Conservation (phyloP, 441 rosid genomes). For the Eutrema salsugineum region DNA sequence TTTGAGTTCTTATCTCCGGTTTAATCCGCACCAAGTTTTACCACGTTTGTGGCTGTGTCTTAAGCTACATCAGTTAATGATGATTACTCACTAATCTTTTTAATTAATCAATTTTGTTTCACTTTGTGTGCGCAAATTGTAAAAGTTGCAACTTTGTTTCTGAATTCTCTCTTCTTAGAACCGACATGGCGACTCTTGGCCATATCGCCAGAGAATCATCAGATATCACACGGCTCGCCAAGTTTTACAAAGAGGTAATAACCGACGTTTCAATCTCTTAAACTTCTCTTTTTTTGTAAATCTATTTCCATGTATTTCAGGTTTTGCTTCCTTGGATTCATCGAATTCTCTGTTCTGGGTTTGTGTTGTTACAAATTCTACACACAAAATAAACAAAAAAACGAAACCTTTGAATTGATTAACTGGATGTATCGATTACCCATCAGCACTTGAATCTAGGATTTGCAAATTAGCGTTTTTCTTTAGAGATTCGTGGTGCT, state of each 20-base stretch:
- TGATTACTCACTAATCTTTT: not conserved
- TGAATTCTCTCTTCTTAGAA: not conserved
- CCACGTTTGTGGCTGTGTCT: too few relatives aligned
- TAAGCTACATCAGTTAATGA: too few relatives aligned
- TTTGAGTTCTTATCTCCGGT: too few relatives aligned
- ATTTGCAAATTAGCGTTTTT: not conserved
- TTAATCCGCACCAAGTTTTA: too few relatives aligned
- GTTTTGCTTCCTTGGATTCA: not conserved
- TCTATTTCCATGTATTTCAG: too few relatives aligned
- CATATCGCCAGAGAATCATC: slow-evolving; percentile 85
- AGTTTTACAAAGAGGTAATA: slow-evolving; percentile 68
- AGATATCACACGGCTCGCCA: slow-evolving; percentile 59
- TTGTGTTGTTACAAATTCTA: not conserved
- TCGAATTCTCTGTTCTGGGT: not conserved
- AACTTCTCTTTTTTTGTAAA: not conserved
- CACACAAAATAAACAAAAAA: not conserved
- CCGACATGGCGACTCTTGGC: slow-evolving; percentile 52
- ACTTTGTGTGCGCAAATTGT: not conserved
- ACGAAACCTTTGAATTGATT: not conserved
- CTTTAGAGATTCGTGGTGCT: not conserved
- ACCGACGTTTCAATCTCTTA: not conserved
- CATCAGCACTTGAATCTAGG: not conserved
- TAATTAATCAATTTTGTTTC: not conserved
- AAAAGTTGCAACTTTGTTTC: not conserved
- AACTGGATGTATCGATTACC: not conserved